Evolutionary conservation across 148 eudicot genomes (phyloP).

Genomic region (Vaccinium corymbosum): DNA sequence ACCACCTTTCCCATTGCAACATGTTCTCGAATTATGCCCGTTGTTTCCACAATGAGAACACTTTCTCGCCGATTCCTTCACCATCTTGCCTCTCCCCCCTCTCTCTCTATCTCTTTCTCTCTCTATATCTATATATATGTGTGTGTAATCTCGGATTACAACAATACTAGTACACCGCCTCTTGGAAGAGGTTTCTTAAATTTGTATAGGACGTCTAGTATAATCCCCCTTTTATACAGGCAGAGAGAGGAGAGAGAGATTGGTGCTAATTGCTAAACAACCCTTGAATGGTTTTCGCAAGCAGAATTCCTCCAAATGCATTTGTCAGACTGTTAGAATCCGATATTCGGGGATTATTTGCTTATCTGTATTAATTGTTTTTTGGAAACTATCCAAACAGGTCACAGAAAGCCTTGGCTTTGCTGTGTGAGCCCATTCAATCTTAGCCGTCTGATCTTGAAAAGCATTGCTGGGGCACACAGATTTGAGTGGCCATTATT

Average conservation of each 20-base stretch:
- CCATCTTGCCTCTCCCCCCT: constrained; percentile 1
- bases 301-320: background rate
- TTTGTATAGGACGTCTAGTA: background rate
- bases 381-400: background rate
- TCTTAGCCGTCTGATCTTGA: background rate
- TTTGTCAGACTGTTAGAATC: background rate
- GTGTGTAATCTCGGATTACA: background rate
- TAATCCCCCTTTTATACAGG: background rate
- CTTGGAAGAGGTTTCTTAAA: background rate
- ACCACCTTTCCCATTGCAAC: constrained; percentile 7
- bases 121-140: background rate
- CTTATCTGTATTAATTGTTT: background rate
- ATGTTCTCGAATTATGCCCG: constrained; percentile 25
- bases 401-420: background rate
- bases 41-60: constrained; percentile 32
- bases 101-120: background rate
- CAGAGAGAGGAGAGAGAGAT: background rate
- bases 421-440: background rate
- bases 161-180: background rate
- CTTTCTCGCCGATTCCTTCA: constrained; percentile 21
- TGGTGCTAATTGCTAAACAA: background rate
- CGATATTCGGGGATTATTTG: background rate
- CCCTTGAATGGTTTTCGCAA: background rate
- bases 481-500: background rate
- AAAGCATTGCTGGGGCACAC: background rate